phyloP scores from a whole-genome alignment of 2,329 filamentous ascomycete genomes.

The Talaromyces sp. region DNA sequence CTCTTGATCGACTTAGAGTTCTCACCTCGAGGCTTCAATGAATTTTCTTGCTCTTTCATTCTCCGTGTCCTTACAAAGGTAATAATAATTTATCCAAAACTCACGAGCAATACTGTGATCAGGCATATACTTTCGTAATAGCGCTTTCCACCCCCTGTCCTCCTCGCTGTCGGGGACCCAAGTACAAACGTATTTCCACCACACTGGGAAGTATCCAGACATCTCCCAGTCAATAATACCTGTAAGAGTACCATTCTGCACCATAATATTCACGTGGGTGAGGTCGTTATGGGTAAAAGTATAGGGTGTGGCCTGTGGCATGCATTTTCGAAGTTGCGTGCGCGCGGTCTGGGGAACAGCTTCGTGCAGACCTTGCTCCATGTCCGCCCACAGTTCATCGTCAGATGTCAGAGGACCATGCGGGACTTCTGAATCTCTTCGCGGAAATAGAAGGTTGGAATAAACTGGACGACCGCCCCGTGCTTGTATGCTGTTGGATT shows the following conservation, averaged over 20 bases:
- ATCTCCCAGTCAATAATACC: slow-evolving; percentile 45
- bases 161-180: slow-evolving; percentile 10
- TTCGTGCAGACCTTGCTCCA: slow-evolving; percentile 9
- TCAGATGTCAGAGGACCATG: slow-evolving; percentile 20
- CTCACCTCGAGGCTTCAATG: neutral
- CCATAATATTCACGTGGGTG: slow-evolving; percentile 41
- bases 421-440: neutral
- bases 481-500: slow-evolving; percentile 22
- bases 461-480: slow-evolving; percentile 21
- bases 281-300: slow-evolving; percentile 45
- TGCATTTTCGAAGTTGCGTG: slow-evolving; percentile 20
- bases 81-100: slow-evolving; percentile 20
- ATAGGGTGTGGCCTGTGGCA: slow-evolving; percentile 29
- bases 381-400: slow-evolving; percentile 22
- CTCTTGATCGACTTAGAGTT: too few species aligned
- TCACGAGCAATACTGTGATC: slow-evolving; percentile 17
- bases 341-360: slow-evolving; percentile 18
- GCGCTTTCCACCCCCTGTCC: slow-evolving; percentile 22
- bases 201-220: slow-evolving; percentile 41
- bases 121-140: slow-evolving; percentile 22
- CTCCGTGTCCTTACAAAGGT: neutral
- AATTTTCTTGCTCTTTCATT: slow-evolving; percentile 11
- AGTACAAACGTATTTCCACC: slow-evolving; percentile 34
- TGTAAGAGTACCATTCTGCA: slow-evolving; percentile 36
- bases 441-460: slow-evolving; percentile 20